A percentile compares a stretch with the other conserved stretches of the same genome.
These are phyloP conservation scores for Crithidia bombi DNA, from an alignment of 208 protist genomes.

Conservation along the genomic window DNA sequence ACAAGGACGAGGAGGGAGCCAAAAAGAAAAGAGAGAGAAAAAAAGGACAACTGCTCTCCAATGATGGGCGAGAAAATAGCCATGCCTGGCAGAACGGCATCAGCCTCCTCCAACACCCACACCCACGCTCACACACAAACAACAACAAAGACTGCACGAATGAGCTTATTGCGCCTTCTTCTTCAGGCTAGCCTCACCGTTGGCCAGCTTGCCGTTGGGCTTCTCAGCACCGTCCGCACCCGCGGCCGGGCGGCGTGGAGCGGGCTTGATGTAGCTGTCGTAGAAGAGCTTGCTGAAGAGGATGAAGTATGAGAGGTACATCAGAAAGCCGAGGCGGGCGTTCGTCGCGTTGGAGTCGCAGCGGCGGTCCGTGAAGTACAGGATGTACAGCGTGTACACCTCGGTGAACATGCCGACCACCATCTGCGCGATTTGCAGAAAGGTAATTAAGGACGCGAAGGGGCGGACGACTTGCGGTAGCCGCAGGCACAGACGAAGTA, in stretches of 20 bases:
- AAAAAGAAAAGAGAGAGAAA: conserved; percentile 22
- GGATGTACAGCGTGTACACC: conserved; percentile 52
- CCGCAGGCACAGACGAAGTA: conserved; percentile 86
- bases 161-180: conserved; percentile 14
- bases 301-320: conserved; percentile 93
- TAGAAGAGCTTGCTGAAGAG: conserved; percentile 91
- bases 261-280: conserved; percentile 70
- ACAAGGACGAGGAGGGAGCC: conserved; percentile 9
- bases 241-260: conserved; percentile 3
- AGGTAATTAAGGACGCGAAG: conserved; percentile 86
- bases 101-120: background rate
- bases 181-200: conserved; percentile 8
- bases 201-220: conserved; percentile 12
- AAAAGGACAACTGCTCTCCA: conserved; percentile 17
- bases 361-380: conserved; percentile 45
- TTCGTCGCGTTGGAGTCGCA: conserved; percentile 71
- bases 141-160: background rate
- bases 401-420: conserved; percentile 79
- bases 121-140: background rate
- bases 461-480: conserved; percentile 63
- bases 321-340: conserved; percentile 64
- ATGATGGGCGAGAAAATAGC: too few species aligned
- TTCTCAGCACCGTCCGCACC: conserved; percentile 11
- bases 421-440: conserved; percentile 92
- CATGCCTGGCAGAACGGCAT: background rate